These are phyloP conservation scores for Ceratocystis destructans DNA, from an alignment of 2,329 filamentous ascomycete species.

Conservation along the genomic window DNA sequence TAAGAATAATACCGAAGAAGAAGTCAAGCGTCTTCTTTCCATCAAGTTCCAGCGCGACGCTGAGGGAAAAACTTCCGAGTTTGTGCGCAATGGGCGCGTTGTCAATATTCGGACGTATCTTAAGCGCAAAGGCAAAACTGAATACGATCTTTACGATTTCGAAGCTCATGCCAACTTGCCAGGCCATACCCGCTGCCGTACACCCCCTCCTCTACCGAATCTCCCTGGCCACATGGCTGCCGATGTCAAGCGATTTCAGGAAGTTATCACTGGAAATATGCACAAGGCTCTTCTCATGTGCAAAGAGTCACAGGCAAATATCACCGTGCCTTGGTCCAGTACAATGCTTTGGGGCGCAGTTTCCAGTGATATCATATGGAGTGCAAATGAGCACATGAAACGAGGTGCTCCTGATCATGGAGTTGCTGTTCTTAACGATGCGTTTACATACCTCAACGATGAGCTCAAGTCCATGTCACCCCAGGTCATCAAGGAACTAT, in stretches of 20 bases:
- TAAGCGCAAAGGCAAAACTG: constrained; percentile 39
- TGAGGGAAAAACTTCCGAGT: constrained; percentile 39
- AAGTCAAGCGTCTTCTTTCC: constrained; percentile 37
- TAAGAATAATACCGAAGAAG: constrained; percentile 42
- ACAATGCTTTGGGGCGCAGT: constrained; percentile 33
- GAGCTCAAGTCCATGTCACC: constrained; percentile 33
- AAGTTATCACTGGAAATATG: constrained; percentile 32
- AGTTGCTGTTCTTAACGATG: constrained; percentile 30
- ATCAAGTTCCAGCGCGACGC: constrained; percentile 41
- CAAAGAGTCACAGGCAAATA: constrained; percentile 28
- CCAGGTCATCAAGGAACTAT: constrained; percentile 31
- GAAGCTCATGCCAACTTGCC: constrained; percentile 32
- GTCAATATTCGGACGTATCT: constrained; percentile 40
- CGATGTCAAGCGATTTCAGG: constrained; percentile 32
- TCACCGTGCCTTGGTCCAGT: constrained; percentile 30
- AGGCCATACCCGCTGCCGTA: constrained; percentile 33
- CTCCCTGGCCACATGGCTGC: constrained; percentile 30
- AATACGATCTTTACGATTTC: constrained; percentile 38
- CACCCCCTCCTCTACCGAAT: constrained; percentile 32
- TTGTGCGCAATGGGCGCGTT: constrained; percentile 39
- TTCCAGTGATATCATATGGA: constrained; percentile 32
- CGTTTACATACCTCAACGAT: constrained; percentile 32
- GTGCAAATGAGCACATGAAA: constrained; percentile 33
- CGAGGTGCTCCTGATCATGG: constrained; percentile 30
- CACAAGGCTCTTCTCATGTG: constrained; percentile 33